Evolutionary conservation across 805 yeast genomes (phyloP), one percentile per base, ranked within the genome.

Genomic region (Candida xyloterini): DNA sequence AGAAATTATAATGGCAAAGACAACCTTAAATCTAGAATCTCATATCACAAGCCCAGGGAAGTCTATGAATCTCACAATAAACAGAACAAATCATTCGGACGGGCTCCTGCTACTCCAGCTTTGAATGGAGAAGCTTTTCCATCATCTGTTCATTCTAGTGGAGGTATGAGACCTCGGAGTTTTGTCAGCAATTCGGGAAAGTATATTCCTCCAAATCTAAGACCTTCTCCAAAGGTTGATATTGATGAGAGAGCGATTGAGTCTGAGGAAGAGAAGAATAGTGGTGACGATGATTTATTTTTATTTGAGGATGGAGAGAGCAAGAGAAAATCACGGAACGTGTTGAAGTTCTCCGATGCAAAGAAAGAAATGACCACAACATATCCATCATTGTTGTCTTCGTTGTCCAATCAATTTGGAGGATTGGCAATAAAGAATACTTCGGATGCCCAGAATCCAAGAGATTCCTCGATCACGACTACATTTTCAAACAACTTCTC

Each of bases 181-280:
- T 50, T 56, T 8, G 29, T 52, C 15, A 55, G 57, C 28, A 47
- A 72, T 5, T 62, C 68, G 27, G 84, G 84, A 3, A 81, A 78
- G 55, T 82, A 83, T 51, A 66, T 83, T 27, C 90, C 90, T 15
- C 89, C 89, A n/a, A 80, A 75, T 52, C 65, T 81, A 48, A 70
- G 89, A 56, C 46, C 35, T 4, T 73, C 76, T 0, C 73, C 80
- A 7, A 53, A 47, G 29, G 31, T 48, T 9, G 50, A 48, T 14
- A 14, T 44, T 14, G 54, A 45, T 7, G 55, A 55, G 21, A 34
- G 31, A 10, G 57, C 53, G 1, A 31, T 52, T 16, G 50, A 46
- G 29, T 61, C 53, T 2, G 60, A 57, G 18, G 71, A 66, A 34
- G 65, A 57, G 23, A 57, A 57, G 16, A 56, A 47, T 31, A 33